These are phyloP conservation scores for Tricholoma furcatifolium DNA, from an alignment of 768 basidiomycete genomes.

Conservation along the genomic window DNA sequence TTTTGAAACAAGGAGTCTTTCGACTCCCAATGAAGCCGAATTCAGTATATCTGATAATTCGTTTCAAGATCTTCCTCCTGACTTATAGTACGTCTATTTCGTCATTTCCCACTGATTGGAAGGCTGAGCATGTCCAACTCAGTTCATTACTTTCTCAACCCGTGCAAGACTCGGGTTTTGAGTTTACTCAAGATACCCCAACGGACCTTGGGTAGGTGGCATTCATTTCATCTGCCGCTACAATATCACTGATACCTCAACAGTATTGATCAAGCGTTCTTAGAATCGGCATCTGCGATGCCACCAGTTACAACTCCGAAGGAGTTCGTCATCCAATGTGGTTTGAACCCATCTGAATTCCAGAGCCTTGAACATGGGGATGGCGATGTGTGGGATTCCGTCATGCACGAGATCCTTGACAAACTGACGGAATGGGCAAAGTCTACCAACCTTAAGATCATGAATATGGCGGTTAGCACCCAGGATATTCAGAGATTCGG, in stretches of 20 bases:
- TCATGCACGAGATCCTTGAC: conserved; percentile 6
- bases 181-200: too few species aligned
- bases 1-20: not conserved
- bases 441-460: not conserved
- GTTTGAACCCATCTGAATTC: conserved; percentile 1
- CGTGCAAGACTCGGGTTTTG: too few species aligned
- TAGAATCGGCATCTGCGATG: not conserved
- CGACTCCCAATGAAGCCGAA: not conserved
- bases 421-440: conserved; percentile 8
- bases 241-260: not conserved
- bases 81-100: not conserved
- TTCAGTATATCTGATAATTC: not conserved
- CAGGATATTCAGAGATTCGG: not conserved
- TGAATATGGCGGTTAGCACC: not conserved
- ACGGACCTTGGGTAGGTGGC: too few species aligned
- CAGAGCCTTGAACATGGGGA: conserved; percentile 3
- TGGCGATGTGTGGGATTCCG: not conserved
- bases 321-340: conserved; percentile 5
- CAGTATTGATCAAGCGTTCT: not conserved
- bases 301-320: not conserved
- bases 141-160: not conserved
- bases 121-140: not conserved
- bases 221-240: too few species aligned
- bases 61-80: not conserved
- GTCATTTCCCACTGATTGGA: not conserved